phyloP scores from a whole-genome alignment of 1,139 yeast species.

The Yamadazyma taylorii region DNA sequence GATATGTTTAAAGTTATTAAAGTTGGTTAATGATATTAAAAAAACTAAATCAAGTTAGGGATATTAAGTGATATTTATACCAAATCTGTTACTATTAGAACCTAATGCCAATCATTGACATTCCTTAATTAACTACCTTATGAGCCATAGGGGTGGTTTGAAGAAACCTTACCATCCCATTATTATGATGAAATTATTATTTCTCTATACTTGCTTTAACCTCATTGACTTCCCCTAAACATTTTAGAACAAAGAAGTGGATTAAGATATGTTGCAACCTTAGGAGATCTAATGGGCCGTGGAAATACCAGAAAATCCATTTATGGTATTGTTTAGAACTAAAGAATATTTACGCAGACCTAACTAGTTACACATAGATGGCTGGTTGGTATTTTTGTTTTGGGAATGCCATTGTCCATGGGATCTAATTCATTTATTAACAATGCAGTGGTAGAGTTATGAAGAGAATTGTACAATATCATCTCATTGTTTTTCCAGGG shows the following conservation, averaged over 20 bases:
- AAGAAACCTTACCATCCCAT: no score
- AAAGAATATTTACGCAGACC: background rate
- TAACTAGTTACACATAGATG: constrained; percentile 1
- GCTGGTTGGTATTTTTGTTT: background rate
- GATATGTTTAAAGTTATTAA: background rate
- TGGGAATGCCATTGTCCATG: background rate
- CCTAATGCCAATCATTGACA: no score
- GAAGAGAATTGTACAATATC: background rate
- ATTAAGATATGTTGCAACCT: constrained; percentile 1
- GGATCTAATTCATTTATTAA: background rate
- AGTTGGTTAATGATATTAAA: constrained; percentile 1
- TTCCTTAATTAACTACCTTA: no score
- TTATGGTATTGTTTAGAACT: background rate
- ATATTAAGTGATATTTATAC: constrained; percentile 3
- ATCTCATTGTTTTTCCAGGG: constrained; percentile 1
- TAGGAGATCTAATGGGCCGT: background rate
- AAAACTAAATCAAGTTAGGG: background rate
- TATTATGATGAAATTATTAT: no score
- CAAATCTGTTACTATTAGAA: background rate
- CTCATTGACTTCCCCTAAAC: no score
- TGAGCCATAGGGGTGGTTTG: no score
- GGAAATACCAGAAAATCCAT: no score
- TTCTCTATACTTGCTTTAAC: no score
- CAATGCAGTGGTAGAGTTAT: no score
- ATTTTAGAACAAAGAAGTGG: no score